Evolutionary conservation across 257 asterid species (phyloP), one percentile per base, ranked within the genome.

Genomic region (Scutellaria barbata): DNA sequence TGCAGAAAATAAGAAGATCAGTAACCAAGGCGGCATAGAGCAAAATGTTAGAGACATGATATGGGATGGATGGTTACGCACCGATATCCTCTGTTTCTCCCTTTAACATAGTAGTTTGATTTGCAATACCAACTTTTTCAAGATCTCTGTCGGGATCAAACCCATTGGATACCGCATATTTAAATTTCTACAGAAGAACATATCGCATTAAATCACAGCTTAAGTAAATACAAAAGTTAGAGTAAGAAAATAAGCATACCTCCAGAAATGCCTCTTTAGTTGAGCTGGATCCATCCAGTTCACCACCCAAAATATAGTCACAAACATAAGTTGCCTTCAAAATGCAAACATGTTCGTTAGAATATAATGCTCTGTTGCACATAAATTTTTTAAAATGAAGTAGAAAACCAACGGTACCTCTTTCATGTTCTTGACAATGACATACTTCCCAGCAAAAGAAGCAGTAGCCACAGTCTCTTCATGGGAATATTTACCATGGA

Each of bases 381-480:
- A 43, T 10, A 5, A 40, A 57, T 53, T 0, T 2, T 8, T 52
- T 40, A 52, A 20, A 71, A 67, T 22, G 45, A 47, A 41, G 71
- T 25, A 64, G 48, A 69, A 70, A 39, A 52, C 43, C 12, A 42
- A 73, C 63, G 55, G 53, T 83, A 91, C 99, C 98, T 95, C 98
- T 68, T 83, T 77, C 85, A 95, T 95, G 85, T 86, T 89, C 89
- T 89, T 95, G 71, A 87, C 99, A 71, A 95, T 83, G 58, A 89
- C 50, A 77, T 87, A 92, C 56, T 84, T 92, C 77, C 97, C 97
- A 8, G 99, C 99, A 84, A 95, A 95, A 74, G 99, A 95, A 63
- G 99, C 97, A 76, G 99, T 95, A 16, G 99, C 99, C 66, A 90
- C 80, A 51, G 99, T 95, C 87, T 95, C 99, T 79, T 95, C 99